phyloP scores from a whole-genome alignment of 345 rosid genomes.

The Abelmoschus esculentus region DNA sequence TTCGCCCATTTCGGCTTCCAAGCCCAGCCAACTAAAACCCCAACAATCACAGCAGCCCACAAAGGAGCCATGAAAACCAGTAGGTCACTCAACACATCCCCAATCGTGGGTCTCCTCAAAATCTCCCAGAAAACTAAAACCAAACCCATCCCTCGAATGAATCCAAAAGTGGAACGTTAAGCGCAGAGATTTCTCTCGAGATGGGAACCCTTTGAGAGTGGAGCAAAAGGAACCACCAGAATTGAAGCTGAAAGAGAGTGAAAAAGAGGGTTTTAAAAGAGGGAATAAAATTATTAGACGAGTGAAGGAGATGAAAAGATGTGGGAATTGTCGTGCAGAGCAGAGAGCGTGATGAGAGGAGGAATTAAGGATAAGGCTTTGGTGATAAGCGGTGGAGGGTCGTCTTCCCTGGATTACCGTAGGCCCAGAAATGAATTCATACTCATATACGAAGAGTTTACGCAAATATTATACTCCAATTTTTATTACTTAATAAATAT shows the following conservation, averaged over 20 bases:
- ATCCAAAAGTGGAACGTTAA: slow-evolving; percentile 27
- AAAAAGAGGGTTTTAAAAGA: neutral
- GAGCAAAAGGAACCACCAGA: neutral
- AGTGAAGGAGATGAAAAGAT: slow-evolving; percentile 8
- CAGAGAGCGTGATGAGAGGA: neutral
- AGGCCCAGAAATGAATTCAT: neutral
- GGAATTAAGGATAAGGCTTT: slow-evolving; percentile 47
- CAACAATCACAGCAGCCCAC: slow-evolving; percentile 76
- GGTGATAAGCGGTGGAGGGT: slow-evolving; percentile 44
- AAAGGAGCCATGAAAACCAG: slow-evolving; percentile 49
- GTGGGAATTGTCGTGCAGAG: slow-evolving; percentile 2
- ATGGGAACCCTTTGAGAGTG: slow-evolving; percentile 4
- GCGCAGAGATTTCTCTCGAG: slow-evolving; percentile 35
- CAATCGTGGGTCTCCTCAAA: slow-evolving; percentile 36
- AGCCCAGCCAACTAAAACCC: slow-evolving; percentile 87
- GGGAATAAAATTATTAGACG: neutral
- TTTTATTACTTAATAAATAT: too few species aligned
- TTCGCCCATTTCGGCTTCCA: slow-evolving; percentile 95
- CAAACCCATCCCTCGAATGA: slow-evolving; percentile 38
- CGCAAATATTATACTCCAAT: too few species aligned
- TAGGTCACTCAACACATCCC: slow-evolving; percentile 41
- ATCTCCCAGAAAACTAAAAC: slow-evolving; percentile 44
- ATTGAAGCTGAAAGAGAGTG: neutral
- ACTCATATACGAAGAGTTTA: neutral
- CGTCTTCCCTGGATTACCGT: slow-evolving; percentile 3